Base-by-base conservation (phyloP, 208 protist species). In the Chromosphaera perkinsii region DNA sequence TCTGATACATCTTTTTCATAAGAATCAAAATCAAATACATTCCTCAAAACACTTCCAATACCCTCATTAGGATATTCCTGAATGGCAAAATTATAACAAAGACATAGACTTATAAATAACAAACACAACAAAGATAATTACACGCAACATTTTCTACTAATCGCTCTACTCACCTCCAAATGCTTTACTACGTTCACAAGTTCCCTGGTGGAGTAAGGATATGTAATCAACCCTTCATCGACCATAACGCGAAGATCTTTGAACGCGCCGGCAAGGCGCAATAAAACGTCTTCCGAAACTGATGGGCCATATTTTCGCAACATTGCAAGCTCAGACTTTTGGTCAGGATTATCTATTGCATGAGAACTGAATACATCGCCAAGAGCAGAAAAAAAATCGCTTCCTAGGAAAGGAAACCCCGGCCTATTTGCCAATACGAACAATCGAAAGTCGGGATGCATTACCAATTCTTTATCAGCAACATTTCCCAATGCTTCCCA, bases 111-210 rank as follows among this genome's bases (percentile, higher is more conserved):
- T 61, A 27, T 24, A 9, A 27, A 49, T 26, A 47, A 24, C 7
- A 39, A 61, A 20, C 9, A 22, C 26, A 9, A 22, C 14, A 20
- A 45, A 26, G 7, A 39, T 26, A 10, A 39, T 47, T 39, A 27
- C 31, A 10, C 27, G n/a, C 17, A 27, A 9, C 9, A 14, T 12
- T 26, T 12, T 26, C 12, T 39, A 24, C 43, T 32, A 1, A 35
- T 26, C 43, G 3, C 39, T 12, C n/a, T 94, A 63, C 84, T 94
- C 14, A 60, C 62, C 20, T 91, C 63, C 49, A 95, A 69, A 74
- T 95, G 93, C 59, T 86, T 84, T 45, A 92, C 90, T 45, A 97
- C 82, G 26, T 88, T 88, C 39, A 95, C 93, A 26, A 95, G 80
- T 77, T 95, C 91, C 32, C 91, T 85, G 31, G 90, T 87, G 5